These are phyloP conservation scores for Lactifluus volemus DNA, from an alignment of 768 basidiomycete species.

Conservation along the genomic window DNA sequence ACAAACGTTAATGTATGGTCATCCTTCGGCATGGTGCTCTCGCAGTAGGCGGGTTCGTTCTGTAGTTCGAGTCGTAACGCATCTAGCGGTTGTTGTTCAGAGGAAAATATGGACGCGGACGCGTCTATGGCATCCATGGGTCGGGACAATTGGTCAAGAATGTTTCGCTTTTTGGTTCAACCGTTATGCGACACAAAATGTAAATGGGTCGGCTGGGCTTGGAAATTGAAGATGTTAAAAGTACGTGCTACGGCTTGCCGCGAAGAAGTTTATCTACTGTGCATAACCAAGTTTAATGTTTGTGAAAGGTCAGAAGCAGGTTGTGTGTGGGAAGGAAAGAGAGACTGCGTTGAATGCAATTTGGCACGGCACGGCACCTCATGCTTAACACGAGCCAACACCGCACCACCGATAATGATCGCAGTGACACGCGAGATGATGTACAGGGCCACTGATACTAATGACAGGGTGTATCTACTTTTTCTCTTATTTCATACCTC, in stretches of 20 bases:
- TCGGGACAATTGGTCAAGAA: not conserved
- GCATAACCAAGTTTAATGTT: not conserved
- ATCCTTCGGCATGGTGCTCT: constrained; percentile 11
- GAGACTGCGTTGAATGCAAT: no score
- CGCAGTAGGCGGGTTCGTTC: not conserved
- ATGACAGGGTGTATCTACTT: no score
- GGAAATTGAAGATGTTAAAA: not conserved
- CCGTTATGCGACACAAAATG: not conserved
- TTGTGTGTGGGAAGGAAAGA: no score
- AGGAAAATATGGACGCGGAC: constrained; percentile 6
- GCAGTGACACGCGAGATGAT: no score
- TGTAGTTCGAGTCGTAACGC: constrained; percentile 6
- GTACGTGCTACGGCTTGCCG: not conserved
- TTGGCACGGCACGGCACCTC: no score
- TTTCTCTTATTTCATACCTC: no score
- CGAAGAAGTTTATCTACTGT: not conserved
- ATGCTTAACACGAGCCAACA: no score
- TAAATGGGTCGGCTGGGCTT: not conserved
- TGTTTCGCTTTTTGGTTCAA: no score
- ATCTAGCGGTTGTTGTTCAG: constrained; percentile 10
- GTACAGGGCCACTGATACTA: no score
- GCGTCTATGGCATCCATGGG: constrained; percentile 10
- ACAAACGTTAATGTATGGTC: constrained; percentile 14
- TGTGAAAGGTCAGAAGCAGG: no score
- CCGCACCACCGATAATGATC: not conserved